Conservation (phyloP, 371 early-diverging fungal genomes). For the Mucor racemosus region DNA sequence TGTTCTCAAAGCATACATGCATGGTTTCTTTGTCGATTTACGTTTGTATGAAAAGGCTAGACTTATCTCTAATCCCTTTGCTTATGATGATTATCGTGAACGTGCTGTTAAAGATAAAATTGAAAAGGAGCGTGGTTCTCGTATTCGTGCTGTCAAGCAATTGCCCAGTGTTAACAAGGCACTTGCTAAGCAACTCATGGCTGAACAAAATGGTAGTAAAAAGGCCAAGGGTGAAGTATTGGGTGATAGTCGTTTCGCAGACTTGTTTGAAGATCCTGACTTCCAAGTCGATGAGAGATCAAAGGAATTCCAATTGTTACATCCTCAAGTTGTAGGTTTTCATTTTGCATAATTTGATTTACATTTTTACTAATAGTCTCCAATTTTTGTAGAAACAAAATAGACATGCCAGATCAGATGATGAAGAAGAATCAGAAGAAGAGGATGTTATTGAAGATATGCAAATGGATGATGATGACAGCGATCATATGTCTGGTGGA, state of each 20-base stretch:
- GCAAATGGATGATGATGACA: constrained; percentile 45
- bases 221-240: constrained; percentile 56
- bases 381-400: constrained; percentile 30
- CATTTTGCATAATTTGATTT: background rate
- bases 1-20: constrained; percentile 97
- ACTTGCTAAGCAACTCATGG: constrained; percentile 79
- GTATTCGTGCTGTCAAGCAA: constrained; percentile 88
- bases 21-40: constrained; percentile 97
- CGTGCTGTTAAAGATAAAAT: constrained; percentile 79
- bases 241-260: constrained; percentile 86
- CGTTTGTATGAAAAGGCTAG: constrained; percentile 95
- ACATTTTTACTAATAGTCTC: too few relatives aligned
- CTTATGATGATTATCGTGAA: constrained; percentile 90
- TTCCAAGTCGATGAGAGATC: constrained; percentile 91
- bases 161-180: constrained; percentile 90
- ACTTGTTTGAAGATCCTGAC: constrained; percentile 90
- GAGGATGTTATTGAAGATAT: constrained; percentile 47
- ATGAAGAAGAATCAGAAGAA: constrained; percentile 33
- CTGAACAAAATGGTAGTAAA: constrained; percentile 52
- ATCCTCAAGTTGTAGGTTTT: constrained; percentile 63
- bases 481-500: constrained; percentile 44
- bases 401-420: constrained; percentile 25
- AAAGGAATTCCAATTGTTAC: constrained; percentile 84
- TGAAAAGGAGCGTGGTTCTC: constrained; percentile 85
- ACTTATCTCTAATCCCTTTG: constrained; percentile 96